Base-by-base conservation (phyloP, 371 early-diverging fungal species). In the Mucor indicus region DNA sequence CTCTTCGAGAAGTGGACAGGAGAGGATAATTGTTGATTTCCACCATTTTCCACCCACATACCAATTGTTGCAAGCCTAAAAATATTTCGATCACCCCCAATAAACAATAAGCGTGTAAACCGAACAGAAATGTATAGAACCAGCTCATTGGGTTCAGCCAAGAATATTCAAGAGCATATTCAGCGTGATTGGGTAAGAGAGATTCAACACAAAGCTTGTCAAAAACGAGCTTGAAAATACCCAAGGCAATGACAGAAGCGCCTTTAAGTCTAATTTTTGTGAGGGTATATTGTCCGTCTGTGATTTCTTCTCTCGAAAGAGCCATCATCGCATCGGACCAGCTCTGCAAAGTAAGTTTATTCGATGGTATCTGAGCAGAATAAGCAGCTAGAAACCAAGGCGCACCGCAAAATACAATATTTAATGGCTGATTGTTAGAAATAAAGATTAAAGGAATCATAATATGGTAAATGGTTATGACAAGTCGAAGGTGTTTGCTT, bases 21-120 rank as follows among this genome's bases (percentile, higher is more conserved):
- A 67, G 50, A 36, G 72, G 72, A 2, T 60, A 62, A 38, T 67
- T 24, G 27, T 65, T 65, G 3, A 62, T 21, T 13, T 62, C 53
- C 6, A 68, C 42, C 25, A 60, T 44, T 2, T 50, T 44, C 29
- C 62, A 40, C 2, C 56, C 65, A 17, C 55, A 45, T 3, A 67
- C 0, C 0, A 32, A 16, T 22, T 72, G 72, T 11, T 52, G 40
- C 1, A 42, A 1, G 0, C 72, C 68, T 35, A 62, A 41, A 15
- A 48, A 43, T 11, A 70, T 23, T 38, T 70, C 64, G 9, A 59
- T 25, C 0, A 39, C 15, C 4, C 67, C 71, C 20, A 67, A 25
- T 7, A 61, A 21, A 21, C 55, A 60, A 43, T 67, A 72, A 0
- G 55, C 60, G 16, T 65, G 62, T 2, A 62, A 17, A 0, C 68